Evolutionary conservation across 768 basidiomycete species (phyloP).

Genomic region (Grammothele lineata): DNA sequence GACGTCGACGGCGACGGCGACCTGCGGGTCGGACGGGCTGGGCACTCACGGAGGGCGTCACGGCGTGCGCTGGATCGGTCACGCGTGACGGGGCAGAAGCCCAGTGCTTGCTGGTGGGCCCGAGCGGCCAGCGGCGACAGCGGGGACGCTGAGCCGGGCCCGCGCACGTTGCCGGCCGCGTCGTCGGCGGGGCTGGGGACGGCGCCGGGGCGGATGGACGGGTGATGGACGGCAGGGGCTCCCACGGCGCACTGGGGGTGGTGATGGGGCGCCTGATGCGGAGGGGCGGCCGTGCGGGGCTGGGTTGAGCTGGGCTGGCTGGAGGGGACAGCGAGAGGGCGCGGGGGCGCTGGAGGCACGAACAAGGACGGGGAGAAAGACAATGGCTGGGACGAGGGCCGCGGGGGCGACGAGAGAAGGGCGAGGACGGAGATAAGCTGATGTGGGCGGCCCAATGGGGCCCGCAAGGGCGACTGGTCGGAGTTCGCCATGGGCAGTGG

Average conservation of each 20-base stretch:
- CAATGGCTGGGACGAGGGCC: slow-evolving; percentile 6
- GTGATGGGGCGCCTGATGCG: slow-evolving; percentile 11
- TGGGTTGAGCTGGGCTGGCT: background rate
- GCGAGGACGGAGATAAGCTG: slow-evolving; percentile 20
- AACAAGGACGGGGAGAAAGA: slow-evolving; percentile 8
- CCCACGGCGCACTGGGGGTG: slow-evolving; percentile 14
- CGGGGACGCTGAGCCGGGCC: slow-evolving; percentile 58
- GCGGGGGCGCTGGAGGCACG: background rate
- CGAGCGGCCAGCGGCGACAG: slow-evolving; percentile 45
- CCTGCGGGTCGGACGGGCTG: too few species aligned
- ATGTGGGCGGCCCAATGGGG: slow-evolving; percentile 26
- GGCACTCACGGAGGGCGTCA: background rate
- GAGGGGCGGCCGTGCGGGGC: background rate
- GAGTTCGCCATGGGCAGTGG: slow-evolving; percentile 34
- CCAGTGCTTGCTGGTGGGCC: background rate
- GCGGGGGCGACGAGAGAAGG: slow-evolving; percentile 1
- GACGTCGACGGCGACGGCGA: background rate
- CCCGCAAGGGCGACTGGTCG: slow-evolving; percentile 28
- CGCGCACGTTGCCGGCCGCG: slow-evolving; percentile 64
- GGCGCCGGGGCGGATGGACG: slow-evolving; percentile 26
- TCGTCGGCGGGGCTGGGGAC: slow-evolving; percentile 71
- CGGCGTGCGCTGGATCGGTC: background rate
- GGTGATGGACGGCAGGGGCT: slow-evolving; percentile 14
- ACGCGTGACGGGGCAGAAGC: slow-evolving; percentile 6
- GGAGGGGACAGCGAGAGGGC: slow-evolving; percentile 3